phyloP scores from a whole-genome alignment of 1,139 yeast genomes.

The Pichia sp. region DNA sequence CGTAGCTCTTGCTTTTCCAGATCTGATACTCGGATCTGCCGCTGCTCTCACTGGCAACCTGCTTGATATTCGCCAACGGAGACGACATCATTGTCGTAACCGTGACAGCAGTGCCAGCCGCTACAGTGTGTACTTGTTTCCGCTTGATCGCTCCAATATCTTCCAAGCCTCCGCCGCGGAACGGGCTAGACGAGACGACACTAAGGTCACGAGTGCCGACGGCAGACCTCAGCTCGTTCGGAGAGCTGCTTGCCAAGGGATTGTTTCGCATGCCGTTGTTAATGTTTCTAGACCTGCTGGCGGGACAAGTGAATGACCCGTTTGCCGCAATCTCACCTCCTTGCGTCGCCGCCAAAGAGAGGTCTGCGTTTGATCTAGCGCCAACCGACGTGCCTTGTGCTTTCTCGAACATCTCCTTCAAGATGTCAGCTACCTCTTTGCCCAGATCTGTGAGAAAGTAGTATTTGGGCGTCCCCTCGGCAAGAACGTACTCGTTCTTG shows the following conservation, averaged over 20 bases:
- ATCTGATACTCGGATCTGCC: slow-evolving; percentile 28
- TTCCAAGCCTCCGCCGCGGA: slow-evolving; percentile 4
- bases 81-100: not conserved
- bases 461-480: slow-evolving; percentile 54
- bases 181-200: slow-evolving; percentile 9
- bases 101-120: too few species aligned
- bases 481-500: slow-evolving; percentile 56
- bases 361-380: not conserved
- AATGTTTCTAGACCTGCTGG: not conserved
- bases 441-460: slow-evolving; percentile 77
- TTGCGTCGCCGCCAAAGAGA: not conserved
- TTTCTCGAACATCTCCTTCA: slow-evolving; percentile 38
- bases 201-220: not conserved
- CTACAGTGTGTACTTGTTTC: not conserved
- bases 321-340: not conserved
- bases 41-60: not conserved
- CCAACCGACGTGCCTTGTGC: not conserved
- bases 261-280: not conserved
- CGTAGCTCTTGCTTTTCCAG: slow-evolving; percentile 56
- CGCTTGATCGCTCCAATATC: not conserved
- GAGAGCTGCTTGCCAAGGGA: slow-evolving; percentile 14
- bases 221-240: not conserved
- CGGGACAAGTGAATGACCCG: not conserved
- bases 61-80: slow-evolving; percentile 1
- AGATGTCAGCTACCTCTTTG: slow-evolving; percentile 51